Percentiles rank a stretch among this genome's conserved stretches.
These are phyloP conservation scores for Sporothrix humicola DNA, from an alignment of 2,329 filamentous ascomycete genomes.

Conservation along the genomic window DNA sequence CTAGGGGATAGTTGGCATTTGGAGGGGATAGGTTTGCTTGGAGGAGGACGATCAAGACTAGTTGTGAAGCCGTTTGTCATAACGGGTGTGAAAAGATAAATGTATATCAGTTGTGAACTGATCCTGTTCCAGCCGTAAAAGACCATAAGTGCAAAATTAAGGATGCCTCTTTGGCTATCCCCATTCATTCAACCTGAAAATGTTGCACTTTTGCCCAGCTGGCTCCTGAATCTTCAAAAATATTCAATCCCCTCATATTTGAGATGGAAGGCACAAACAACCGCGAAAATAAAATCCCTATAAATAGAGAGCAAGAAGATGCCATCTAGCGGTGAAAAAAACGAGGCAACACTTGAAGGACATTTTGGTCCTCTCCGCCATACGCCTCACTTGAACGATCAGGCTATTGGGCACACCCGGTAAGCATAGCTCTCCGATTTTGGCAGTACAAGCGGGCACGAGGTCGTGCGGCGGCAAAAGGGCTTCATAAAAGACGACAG, in stretches of 20 bases:
- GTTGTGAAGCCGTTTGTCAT: slow-evolving; percentile 30
- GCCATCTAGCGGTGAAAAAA: slow-evolving; percentile 27
- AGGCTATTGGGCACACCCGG: slow-evolving; percentile 7
- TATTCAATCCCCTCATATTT: not conserved
- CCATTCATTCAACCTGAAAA: not conserved
- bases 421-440: not conserved
- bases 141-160: slow-evolving; percentile 6
- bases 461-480: slow-evolving; percentile 13
- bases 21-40: slow-evolving; percentile 7
- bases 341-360: not conserved
- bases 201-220: not conserved
- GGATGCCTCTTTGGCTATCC: not conserved
- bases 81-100: slow-evolving; percentile 20
- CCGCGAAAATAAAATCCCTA: not conserved
- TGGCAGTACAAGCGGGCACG: slow-evolving; percentile 4
- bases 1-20: slow-evolving; percentile 5
- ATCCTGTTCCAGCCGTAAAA: not conserved
- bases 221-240: no score
- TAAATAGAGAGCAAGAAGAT: slow-evolving; percentile 2
- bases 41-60: slow-evolving; percentile 26
- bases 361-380: not conserved
- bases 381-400: not conserved
- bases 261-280: not conserved
- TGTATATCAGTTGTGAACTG: not conserved
- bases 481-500: not conserved